phyloP scores from a whole-genome alignment of 176 grass and related monocot genomes.

The Triticum monococcum region DNA sequence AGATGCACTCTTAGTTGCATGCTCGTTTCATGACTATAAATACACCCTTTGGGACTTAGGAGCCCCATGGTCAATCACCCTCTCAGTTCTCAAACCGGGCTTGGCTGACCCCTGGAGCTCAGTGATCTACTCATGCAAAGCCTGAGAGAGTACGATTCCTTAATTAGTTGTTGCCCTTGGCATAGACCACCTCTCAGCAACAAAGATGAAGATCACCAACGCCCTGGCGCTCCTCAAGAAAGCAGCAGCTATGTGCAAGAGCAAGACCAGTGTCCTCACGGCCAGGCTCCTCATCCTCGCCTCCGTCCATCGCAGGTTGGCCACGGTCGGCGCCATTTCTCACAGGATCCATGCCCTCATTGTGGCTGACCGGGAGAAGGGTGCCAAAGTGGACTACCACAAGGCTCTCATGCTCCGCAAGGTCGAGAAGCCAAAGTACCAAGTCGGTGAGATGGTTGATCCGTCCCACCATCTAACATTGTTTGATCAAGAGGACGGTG shows the following conservation, averaged over 20 bases:
- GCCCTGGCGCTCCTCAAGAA: neutral
- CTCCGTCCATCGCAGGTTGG: neutral
- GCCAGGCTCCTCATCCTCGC: neutral
- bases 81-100: too few species aligned
- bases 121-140: too few species aligned
- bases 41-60: too few species aligned
- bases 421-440: too few species aligned
- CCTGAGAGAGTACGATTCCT: neutral
- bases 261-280: neutral
- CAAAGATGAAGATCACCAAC: neutral
- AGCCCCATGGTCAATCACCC: too few species aligned
- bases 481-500: neutral
- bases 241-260: neutral
- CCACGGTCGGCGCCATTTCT: neutral
- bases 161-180: neutral
- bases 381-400: neutral
- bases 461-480: neutral
- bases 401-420: too few species aligned
- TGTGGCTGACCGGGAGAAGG: neutral
- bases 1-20: too few species aligned
- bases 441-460: neutral
- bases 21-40: too few species aligned
- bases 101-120: too few species aligned
- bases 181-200: neutral
- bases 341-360: neutral